These are phyloP conservation scores for Hymenotorrendiella dingleyae DNA, from an alignment of 2,329 filamentous ascomycete genomes.

Conservation along the genomic window DNA sequence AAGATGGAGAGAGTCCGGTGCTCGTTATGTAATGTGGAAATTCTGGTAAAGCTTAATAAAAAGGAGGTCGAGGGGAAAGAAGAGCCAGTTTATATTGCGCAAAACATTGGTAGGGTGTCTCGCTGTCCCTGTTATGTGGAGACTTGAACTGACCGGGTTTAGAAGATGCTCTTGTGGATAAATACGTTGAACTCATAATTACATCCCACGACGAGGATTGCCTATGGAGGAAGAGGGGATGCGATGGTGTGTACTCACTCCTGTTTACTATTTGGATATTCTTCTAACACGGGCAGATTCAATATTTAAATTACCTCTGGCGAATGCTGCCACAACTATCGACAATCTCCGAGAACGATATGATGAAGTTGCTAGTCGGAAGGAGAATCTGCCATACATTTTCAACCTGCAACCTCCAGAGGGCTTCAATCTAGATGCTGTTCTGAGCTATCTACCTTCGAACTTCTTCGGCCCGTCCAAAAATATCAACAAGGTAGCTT, in stretches of 20 bases:
- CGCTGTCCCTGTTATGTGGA: conserved; percentile 1
- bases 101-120: conserved; percentile 51
- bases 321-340: conserved; percentile 54
- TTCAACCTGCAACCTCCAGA: conserved; percentile 52
- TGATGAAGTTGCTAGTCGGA: conserved; percentile 50
- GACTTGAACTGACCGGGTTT: conserved; percentile 20
- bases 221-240: conserved; percentile 81
- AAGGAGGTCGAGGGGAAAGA: conserved; percentile 53
- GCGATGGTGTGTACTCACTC: conserved; percentile 58
- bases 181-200: conserved; percentile 68
- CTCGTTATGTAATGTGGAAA: conserved; percentile 74
- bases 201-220: conserved; percentile 75
- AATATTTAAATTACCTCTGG: conserved; percentile 56
- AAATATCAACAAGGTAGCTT: conserved; percentile 52
- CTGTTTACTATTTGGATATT: not conserved
- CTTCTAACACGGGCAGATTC: conserved; percentile 39
- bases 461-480: conserved; percentile 44
- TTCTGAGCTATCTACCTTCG: conserved; percentile 44
- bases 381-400: conserved; percentile 52
- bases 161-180: conserved; percentile 65
- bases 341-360: conserved; percentile 57
- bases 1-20: conserved; percentile 81
- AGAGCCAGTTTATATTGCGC: conserved; percentile 46
- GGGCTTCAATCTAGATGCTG: conserved; percentile 43
- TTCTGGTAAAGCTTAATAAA: conserved; percentile 71